Evolutionary conservation across 164 flowering plant genomes (phyloP).

Genomic region (Magnolia sinica): DNA sequence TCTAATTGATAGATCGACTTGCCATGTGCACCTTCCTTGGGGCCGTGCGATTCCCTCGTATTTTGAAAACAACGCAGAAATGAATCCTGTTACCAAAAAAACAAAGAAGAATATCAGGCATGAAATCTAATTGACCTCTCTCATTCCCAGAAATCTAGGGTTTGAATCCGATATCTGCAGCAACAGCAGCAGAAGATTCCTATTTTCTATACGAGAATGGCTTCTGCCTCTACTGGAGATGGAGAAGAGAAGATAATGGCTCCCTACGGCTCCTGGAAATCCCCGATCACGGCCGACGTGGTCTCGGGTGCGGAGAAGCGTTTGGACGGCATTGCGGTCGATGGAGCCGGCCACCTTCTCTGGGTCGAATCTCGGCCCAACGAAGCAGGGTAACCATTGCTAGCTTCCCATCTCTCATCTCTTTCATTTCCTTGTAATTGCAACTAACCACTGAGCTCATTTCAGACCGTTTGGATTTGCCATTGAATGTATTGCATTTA

Average conservation of each 20-base stretch:
- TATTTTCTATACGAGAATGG: not conserved
- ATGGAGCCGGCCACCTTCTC: slow-evolving; percentile 54
- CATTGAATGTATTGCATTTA: too few relatives aligned
- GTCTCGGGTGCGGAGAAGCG: slow-evolving; percentile 73
- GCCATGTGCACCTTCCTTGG: too few relatives aligned
- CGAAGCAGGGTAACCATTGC: slow-evolving; percentile 60
- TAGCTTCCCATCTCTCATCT: not conserved
- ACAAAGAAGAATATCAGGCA: too few relatives aligned
- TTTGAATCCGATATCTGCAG: not conserved
- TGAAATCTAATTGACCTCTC: not conserved
- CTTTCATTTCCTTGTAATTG: not conserved
- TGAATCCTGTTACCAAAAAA: too few relatives aligned
- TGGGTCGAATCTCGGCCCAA: slow-evolving; percentile 85
- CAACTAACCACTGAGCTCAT: not conserved
- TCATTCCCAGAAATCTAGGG: not conserved
- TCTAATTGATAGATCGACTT: too few relatives aligned
- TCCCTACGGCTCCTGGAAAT: slow-evolving; percentile 93
- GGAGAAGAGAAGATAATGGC: slow-evolving; percentile 40
- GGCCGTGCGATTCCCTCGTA: too few relatives aligned
- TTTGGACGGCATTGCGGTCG: slow-evolving; percentile 70
- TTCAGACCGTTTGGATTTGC: too few relatives aligned
- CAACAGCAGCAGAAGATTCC: not conserved
- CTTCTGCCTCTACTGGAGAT: slow-evolving; percentile 12
- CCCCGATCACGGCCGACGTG: slow-evolving; percentile 86
- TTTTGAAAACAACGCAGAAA: too few relatives aligned